Evolutionary conservation across 345 rosid genomes (phyloP).

Genomic region (Citropsis articulata): DNA sequence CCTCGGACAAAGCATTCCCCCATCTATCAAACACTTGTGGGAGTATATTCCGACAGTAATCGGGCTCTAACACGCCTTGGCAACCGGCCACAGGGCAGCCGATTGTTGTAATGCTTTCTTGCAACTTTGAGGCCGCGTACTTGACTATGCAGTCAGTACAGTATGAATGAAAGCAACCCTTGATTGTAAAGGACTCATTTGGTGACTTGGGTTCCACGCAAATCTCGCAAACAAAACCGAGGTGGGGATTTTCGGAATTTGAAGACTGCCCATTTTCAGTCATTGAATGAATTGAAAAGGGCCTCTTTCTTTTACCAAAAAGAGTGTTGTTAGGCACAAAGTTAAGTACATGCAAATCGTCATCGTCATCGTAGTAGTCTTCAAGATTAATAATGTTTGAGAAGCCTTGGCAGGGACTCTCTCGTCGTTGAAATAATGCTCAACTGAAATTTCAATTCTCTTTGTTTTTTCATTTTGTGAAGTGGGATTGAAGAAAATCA

Average conservation of each 20-base stretch:
- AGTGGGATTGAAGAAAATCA: constrained; percentile 14
- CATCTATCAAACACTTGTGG: constrained; percentile 2
- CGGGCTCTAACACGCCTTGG: constrained; percentile 34
- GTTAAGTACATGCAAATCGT: too few species aligned
- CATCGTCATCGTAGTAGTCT: not conserved
- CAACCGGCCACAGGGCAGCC: constrained; percentile 24
- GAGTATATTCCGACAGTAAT: constrained; percentile 27
- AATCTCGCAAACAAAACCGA: constrained; percentile 28
- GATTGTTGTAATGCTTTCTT: too few species aligned
- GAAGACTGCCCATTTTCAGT: constrained; percentile 1
- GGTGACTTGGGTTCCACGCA: constrained; percentile 22
- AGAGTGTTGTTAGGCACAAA: too few species aligned
- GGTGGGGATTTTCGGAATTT: not conserved
- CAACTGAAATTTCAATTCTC: constrained; percentile 36
- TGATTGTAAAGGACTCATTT: too few species aligned
- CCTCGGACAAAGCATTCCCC: not conserved
- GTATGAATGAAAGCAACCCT: too few species aligned
- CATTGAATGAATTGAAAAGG: not conserved
- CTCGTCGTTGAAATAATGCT: constrained; percentile 27
- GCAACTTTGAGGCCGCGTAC: too few species aligned
- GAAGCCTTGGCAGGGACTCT: constrained; percentile 29
- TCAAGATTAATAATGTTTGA: not conserved
- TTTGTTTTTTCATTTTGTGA: constrained; percentile 25
- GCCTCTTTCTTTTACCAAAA: too few species aligned
- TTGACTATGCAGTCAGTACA: too few species aligned